Evolutionary conservation across 495 filamentous ascomycete genomes (phyloP).

Genomic region (Rostrohypoxylon terebratum): DNA sequence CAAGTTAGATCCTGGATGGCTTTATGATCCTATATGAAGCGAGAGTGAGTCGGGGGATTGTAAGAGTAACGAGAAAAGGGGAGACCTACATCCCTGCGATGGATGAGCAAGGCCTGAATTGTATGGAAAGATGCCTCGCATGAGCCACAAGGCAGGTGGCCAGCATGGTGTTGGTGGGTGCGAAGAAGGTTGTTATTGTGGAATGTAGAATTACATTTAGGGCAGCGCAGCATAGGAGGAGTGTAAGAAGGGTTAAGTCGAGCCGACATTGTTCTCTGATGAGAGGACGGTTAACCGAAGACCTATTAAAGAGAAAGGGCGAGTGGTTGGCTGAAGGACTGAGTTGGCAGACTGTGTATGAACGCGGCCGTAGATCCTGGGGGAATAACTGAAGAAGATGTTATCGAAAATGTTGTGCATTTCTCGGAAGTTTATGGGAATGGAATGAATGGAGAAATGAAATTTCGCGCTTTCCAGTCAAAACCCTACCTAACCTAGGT

Average conservation of each 20-base stretch:
- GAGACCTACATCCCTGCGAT: constrained; percentile 29
- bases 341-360: not conserved
- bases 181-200: constrained; percentile 16
- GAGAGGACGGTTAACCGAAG: not conserved
- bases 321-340: not conserved
- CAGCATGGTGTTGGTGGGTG: constrained; percentile 15
- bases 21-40: constrained; percentile 39
- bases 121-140: constrained; percentile 31
- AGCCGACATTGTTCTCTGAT: constrained; percentile 5
- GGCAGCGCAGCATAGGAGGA: constrained; percentile 11
- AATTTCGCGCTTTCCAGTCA: too few species aligned
- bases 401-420: not conserved
- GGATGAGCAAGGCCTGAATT: constrained; percentile 5
- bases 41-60: not conserved
- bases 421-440: not conserved
- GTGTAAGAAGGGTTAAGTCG: not conserved
- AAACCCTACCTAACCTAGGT: too few species aligned
- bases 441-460: not conserved
- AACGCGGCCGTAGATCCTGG: not conserved
- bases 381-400: not conserved
- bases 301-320: not conserved
- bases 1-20: constrained; percentile 46
- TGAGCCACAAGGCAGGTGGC: constrained; percentile 30
- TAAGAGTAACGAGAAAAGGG: not conserved
- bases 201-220: constrained; percentile 32